phyloP scores from a whole-genome alignment of 129 eudicot species.

The Arctium minus region DNA sequence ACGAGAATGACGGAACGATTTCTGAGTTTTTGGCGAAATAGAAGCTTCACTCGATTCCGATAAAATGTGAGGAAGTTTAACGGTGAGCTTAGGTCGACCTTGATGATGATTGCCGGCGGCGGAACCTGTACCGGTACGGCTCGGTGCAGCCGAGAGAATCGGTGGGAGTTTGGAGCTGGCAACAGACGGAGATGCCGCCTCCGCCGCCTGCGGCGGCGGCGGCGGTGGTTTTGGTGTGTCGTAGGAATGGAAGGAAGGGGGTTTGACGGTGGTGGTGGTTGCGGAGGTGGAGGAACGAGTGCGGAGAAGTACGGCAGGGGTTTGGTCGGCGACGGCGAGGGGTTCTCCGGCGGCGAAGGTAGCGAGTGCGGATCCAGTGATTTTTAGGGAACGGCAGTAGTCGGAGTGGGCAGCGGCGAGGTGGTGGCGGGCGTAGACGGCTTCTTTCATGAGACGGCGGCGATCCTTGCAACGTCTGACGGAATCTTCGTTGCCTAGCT shows the following conservation, averaged over 20 bases:
- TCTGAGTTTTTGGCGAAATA: constrained; percentile 39
- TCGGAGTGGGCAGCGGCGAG: constrained; percentile 98
- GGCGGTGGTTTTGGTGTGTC: constrained; percentile 20
- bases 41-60: constrained; percentile 71
- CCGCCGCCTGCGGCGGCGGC: constrained; percentile 2
- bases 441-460: constrained; percentile 85
- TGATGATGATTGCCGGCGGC: constrained; percentile 24
- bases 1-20: not conserved
- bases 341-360: constrained; percentile 84
- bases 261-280: constrained; percentile 35
- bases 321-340: constrained; percentile 63
- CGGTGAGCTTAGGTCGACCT: constrained; percentile 29
- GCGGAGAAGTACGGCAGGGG: constrained; percentile 80
- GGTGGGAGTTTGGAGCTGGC: constrained; percentile 45
- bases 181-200: constrained; percentile 13
- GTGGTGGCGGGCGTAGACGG: constrained; percentile 97
- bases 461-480: constrained; percentile 96
- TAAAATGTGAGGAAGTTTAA: constrained; percentile 65
- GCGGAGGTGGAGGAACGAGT: constrained; percentile 35
- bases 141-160: constrained; percentile 52
- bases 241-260: constrained; percentile 24
- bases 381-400: constrained; percentile 85
- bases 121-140: not conserved
- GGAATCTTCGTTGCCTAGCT: constrained; percentile 91
- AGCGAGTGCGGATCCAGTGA: constrained; percentile 81